Conservation (phyloP, 805 yeast species). For the Kodamaea leandrae region DNA sequence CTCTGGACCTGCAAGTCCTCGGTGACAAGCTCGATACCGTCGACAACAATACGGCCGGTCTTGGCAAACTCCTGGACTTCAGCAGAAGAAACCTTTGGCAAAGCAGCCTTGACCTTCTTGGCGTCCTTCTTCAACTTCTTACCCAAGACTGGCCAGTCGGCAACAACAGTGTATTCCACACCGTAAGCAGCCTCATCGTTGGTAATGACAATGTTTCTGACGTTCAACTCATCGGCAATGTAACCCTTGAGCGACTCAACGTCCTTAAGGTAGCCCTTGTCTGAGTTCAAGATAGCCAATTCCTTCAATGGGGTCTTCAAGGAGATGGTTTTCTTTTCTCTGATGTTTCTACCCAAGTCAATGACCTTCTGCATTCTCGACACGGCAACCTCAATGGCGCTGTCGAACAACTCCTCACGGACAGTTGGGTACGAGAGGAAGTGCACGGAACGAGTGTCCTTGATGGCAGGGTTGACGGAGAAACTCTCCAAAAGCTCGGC, state of each 20-base stretch:
- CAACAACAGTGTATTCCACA: slow-evolving; percentile 90
- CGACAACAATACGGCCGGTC: slow-evolving; percentile 76
- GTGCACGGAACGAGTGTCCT: slow-evolving; percentile 83
- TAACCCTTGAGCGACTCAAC: slow-evolving; percentile 73
- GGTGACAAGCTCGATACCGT: slow-evolving; percentile 79
- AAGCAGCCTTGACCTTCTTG: slow-evolving; percentile 89
- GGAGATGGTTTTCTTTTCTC: slow-evolving; percentile 93
- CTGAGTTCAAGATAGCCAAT: slow-evolving; percentile 82
- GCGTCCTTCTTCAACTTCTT: slow-evolving; percentile 94
- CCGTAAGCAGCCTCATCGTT: slow-evolving; percentile 88
- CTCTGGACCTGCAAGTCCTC: slow-evolving; percentile 91
- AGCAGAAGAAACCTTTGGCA: slow-evolving; percentile 76
- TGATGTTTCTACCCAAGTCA: slow-evolving; percentile 91
- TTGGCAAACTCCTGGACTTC: slow-evolving; percentile 75
- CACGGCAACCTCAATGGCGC: slow-evolving; percentile 81
- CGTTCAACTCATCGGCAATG: slow-evolving; percentile 87
- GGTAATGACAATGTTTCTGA: slow-evolving; percentile 83
- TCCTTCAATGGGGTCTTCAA: slow-evolving; percentile 92
- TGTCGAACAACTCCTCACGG: slow-evolving; percentile 76
- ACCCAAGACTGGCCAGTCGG: slow-evolving; percentile 99
- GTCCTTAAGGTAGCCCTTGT: slow-evolving; percentile 69
- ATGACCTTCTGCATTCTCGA: slow-evolving; percentile 95
- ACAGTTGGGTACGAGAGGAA: slow-evolving; percentile 88
- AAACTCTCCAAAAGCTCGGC: slow-evolving; percentile 50
- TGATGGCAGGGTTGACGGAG: slow-evolving; percentile 39